Evolutionary conservation across 352 stramenopile species (phyloP), one percentile per base, ranked within the genome.

Genomic region (Phytophthora brassicae): DNA sequence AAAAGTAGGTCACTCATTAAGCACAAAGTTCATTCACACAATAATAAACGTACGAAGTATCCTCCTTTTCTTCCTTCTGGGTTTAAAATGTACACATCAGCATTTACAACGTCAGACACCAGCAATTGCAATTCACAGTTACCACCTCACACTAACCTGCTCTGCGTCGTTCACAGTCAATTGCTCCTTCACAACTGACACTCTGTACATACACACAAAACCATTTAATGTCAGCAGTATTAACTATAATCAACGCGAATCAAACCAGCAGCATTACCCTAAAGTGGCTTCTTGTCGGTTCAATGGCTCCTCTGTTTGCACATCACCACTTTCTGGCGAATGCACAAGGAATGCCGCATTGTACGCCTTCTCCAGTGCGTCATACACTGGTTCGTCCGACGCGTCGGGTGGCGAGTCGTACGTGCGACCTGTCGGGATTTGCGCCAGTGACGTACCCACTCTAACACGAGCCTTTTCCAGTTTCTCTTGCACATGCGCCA

Each of bases 331-430:
- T 4, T 31, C 60, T 14, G 52, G 36, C 0, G 56, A 29, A 47
- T 54, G 70, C 38, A 74, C 72, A 16, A 55, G 29, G 51, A 88
- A 87, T 9, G 77, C 75, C 13, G 70, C 49, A 55, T 83, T 80
- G 52, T 86, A 86, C 19, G 72, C 71, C 52, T 88, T 90, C 51
- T 88, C 75, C 36, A 88, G 46, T n/a, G 71, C 72, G 43, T 86
- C 74, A 43, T 89, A 83, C 20, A 57, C 62, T 1, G 51, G 24
- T 48, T 81, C 73, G 16, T 78, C 60, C 36, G 52, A 54, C 20
- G 28, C 28, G 33, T 83, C 72, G 1, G 76, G 77, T 1, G 49
- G 49, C 19, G 66, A 52, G 58, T 93, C 84, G 45, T 88, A 93
- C 46, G 77, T 70, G 6, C 76, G 74, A 23, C 79, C 84, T 11